Evolutionary conservation across 306 rosid genomes (phyloP), one percentile per base, ranked within the genome.

Genomic region (Quercus dentata): DNA sequence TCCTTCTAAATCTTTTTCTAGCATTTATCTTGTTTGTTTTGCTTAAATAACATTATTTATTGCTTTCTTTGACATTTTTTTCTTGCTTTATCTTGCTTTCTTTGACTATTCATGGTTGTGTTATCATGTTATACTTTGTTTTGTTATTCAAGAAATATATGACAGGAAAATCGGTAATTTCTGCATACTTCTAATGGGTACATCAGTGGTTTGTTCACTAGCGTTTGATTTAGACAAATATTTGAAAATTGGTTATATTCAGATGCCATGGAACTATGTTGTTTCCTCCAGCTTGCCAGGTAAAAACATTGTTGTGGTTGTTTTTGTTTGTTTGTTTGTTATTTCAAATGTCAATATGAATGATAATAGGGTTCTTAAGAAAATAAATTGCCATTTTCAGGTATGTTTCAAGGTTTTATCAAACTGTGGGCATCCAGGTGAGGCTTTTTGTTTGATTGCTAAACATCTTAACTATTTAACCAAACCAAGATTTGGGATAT

Each of bases 71-170:
- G 30, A 28, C 30, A 28, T 28, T 28, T 28, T 28, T 28, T 28
- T 28, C 30, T 28, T 28, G 30, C 30, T 28, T 28, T 28, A 28
- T 28, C 30, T 28, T 28, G 30, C 2, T 28, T 28, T n/a, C n/a
- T n/a, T n/a, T n/a, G n/a, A 5, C 11, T 21, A 35, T 69, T 33
- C 73, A 23, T 81, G 33, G 74, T 59, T 79, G 61, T 54, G 72
- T 69, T 46, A 51, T 76, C 38, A 56, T 70, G 56, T 31, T 69
- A 7, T 70, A 27, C 52, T 18, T 64, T 52, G 72, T 76, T 80
- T 35, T 79, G 2, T 11, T 85, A 7, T 72, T 80, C 63, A 76
- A 81, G 59, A 89, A 76, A 75, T 76, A 56, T 11, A 82, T 28
- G 57, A 20, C 18, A 10, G 49, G 7, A 56, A 83, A 79, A 9